A percentile compares a stretch with the other conserved stretches of the same genome.
These are phyloP conservation scores for Corymbia maculata DNA, from an alignment of 345 rosid genomes.

Conservation along the genomic window DNA sequence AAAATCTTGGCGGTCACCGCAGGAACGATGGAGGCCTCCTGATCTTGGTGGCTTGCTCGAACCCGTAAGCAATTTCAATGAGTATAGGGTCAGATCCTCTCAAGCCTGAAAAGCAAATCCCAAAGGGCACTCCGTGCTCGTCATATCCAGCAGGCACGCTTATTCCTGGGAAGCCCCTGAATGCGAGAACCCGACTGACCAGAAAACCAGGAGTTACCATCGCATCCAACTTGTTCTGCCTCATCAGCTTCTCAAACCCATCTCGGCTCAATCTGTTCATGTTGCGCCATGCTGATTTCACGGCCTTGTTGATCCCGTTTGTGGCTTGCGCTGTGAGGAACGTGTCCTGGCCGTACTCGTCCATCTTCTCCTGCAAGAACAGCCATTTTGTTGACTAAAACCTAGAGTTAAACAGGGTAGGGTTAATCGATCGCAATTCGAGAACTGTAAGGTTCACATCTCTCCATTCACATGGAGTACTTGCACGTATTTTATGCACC, in stretches of 20 bases:
- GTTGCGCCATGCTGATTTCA: conserved; percentile 15
- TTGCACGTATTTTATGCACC: neutral
- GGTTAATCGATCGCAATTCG: neutral
- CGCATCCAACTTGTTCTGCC: conserved; percentile 40
- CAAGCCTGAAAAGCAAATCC: conserved; percentile 53
- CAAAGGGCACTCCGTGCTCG: conserved; percentile 42
- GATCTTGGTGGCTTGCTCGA: conserved; percentile 59
- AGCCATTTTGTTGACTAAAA: neutral
- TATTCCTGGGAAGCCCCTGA: conserved; percentile 65
- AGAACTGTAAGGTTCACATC: neutral
- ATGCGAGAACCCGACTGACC: conserved; percentile 27
- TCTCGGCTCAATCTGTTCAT: conserved; percentile 19
- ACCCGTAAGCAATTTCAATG: conserved; percentile 60
- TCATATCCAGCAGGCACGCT: conserved; percentile 59
- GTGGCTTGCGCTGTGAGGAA: conserved; percentile 32
- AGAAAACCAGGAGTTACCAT: conserved; percentile 18
- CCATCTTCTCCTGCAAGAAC: conserved; percentile 32
- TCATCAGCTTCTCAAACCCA: conserved; percentile 51
- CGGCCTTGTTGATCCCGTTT: conserved; percentile 20
- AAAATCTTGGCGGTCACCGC: too few species aligned
- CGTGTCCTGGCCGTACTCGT: conserved; percentile 33
- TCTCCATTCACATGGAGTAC: neutral
- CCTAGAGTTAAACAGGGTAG: neutral
- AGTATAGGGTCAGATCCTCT: conserved; percentile 60
- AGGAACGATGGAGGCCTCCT: conserved; percentile 40